Evolutionary conservation across 306 rosid species (phyloP), one percentile per base, ranked within the genome.

Genomic region (Cucurbita pepo): DNA sequence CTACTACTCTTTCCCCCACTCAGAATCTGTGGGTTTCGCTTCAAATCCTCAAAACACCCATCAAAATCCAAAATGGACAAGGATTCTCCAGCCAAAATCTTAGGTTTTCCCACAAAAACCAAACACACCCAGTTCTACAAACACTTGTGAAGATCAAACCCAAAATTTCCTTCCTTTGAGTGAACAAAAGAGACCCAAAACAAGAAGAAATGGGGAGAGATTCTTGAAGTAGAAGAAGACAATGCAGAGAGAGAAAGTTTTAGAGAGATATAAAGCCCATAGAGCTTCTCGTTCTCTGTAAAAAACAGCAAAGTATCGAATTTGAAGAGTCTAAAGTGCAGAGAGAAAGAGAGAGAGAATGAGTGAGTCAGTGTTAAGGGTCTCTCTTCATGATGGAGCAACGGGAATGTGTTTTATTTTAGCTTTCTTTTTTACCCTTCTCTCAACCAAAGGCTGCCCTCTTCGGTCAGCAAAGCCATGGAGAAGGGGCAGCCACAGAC

Each of bases 251-350:
- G 79, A 60, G 71, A 55, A 56, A 72, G 43, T 69, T 47, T 21
- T 74, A 21, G 62, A 56, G 82, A 75, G 72, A 79, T 52, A 72
- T 56, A 77, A 47, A 60, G 72, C 52, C 76, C 43, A 77, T 71
- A 44, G 57, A 72, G 79, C 48, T 51, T 72, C 78, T 53, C 84
- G 80, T 77, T 84, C 88, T 80, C 89, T 86, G 88, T 79, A 87
- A 79, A 87, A 80, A 79, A 81, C 87, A 87, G 81, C 88, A 88
- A 90, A 87, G 89, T 84, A 85, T 84, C 88, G 85, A 84, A 89
- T 84, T 90, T 89, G 85, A 91, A 88, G 87, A 88, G 92, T 85
- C 78, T 82, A 90, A 90, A 94, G 99, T 79, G 88, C 81, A 61
- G 72, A 70, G 58, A n/a, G 71, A 61, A 53, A n/a, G 57, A 76